These are phyloP conservation scores for Thozetella sp. DNA, from an alignment of 495 filamentous ascomycete genomes.

Conservation along the genomic window DNA sequence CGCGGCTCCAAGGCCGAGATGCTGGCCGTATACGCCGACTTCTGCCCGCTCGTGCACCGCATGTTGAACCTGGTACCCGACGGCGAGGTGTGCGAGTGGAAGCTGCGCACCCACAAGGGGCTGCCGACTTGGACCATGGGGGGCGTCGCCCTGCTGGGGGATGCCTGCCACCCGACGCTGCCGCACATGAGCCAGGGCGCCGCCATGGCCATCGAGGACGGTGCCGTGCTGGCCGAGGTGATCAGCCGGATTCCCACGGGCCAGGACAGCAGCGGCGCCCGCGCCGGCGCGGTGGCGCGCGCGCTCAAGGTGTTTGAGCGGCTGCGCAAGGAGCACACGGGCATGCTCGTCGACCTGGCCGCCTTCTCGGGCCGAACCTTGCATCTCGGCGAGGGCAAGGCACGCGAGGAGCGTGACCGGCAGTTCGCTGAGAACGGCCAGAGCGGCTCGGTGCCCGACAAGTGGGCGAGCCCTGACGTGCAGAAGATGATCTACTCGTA, in stretches of 20 bases:
- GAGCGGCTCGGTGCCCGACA: slow-evolving; percentile 65
- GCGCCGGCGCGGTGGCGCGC: slow-evolving; percentile 59
- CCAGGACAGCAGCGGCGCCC: slow-evolving; percentile 44
- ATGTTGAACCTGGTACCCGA: slow-evolving; percentile 81
- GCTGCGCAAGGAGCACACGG: slow-evolving; percentile 70
- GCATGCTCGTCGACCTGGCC: slow-evolving; percentile 72
- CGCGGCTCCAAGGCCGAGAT: slow-evolving; percentile 68
- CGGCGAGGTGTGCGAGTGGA: slow-evolving; percentile 81
- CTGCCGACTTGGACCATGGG: slow-evolving; percentile 72
- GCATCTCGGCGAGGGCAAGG: slow-evolving; percentile 74
- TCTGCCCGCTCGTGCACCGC: slow-evolving; percentile 70
- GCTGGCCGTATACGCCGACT: slow-evolving; percentile 68
- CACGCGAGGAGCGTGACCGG: slow-evolving; percentile 75
- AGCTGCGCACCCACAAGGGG: slow-evolving; percentile 69
- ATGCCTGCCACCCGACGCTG: slow-evolving; percentile 79
- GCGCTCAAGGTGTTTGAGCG: slow-evolving; percentile 72
- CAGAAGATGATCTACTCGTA: slow-evolving; percentile 76
- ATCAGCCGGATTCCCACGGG: slow-evolving; percentile 54
- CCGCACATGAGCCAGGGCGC: slow-evolving; percentile 80
- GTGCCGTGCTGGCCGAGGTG: slow-evolving; percentile 68
- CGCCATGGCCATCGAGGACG: slow-evolving; percentile 85
- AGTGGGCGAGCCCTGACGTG: slow-evolving; percentile 77
- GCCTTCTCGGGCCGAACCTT: slow-evolving; percentile 64
- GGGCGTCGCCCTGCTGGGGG: slow-evolving; percentile 70
- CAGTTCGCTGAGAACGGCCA: slow-evolving; percentile 65